Conservation (phyloP, 225 moss, liverwort and hornwort species). For the Bryoerythrophyllum caledonicum region DNA sequence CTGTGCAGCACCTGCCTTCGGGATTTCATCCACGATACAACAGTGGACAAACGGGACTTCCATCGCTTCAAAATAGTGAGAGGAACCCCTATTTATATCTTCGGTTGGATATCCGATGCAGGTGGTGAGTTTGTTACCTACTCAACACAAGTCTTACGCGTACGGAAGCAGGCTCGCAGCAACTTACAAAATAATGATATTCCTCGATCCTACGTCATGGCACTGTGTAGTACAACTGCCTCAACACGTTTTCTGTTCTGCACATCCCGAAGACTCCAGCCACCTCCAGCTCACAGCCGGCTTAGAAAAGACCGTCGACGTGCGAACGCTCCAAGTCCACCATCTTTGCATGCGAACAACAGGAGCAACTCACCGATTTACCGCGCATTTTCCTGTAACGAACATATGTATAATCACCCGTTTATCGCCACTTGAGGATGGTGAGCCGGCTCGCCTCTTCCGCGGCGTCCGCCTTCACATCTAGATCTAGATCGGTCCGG, state of each 20-base stretch:
- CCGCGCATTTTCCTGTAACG: not conserved
- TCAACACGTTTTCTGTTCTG: not conserved
- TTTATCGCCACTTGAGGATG: no score
- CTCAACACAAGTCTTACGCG: no score
- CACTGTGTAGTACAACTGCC: not conserved
- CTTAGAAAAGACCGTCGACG: conserved; percentile 6
- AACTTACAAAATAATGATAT: not conserved
- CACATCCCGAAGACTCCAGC: not conserved
- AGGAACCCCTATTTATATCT: no score
- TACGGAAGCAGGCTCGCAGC: not conserved
- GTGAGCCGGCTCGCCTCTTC: not conserved
- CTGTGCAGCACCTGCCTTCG: not conserved
- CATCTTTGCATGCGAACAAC: not conserved
- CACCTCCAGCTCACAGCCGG: conserved; percentile 4
- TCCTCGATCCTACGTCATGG: not conserved
- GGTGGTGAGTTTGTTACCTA: no score
- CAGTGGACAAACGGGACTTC: no score
- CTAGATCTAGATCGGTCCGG: not conserved
- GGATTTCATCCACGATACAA: no score
- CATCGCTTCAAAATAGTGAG: no score
- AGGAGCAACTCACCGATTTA: not conserved
- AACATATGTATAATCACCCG: not conserved
- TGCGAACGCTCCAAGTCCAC: not conserved
- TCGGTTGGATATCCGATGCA: no score
- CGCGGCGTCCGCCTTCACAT: not conserved